A percentile compares a stretch with the other conserved stretches of the same genome.
Evolutionary conservation across 495 filamentous ascomycete species (phyloP).

Genomic region (Podospora conica): DNA sequence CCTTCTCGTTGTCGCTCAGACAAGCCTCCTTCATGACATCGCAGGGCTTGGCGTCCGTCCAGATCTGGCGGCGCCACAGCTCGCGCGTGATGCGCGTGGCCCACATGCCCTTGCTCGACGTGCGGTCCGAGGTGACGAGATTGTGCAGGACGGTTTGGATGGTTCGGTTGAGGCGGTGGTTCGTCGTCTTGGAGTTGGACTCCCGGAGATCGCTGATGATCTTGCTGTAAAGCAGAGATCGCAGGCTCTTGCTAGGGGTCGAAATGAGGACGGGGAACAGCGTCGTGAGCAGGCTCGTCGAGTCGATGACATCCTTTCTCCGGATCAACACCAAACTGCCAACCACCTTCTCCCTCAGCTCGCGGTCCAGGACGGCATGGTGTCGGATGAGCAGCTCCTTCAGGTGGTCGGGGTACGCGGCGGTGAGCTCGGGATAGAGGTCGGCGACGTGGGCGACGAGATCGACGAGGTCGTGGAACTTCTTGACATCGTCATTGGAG

Average conservation of each 20-base stretch:
- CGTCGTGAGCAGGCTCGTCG: constrained; percentile 70
- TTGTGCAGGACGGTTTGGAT: constrained; percentile 92
- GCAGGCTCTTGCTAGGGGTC: constrained; percentile 80
- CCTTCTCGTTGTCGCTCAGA: constrained; percentile 80
- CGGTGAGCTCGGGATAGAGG: constrained; percentile 77
- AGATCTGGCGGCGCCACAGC: constrained; percentile 37
- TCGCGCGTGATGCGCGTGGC: constrained; percentile 49
- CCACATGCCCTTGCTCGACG: constrained; percentile 84
- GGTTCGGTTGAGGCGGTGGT: constrained; percentile 86
- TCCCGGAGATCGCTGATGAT: constrained; percentile 84
- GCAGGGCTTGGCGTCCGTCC: constrained; percentile 65
- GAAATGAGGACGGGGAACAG: constrained; percentile 77
- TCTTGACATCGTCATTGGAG: constrained; percentile 67
- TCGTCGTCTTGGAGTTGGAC: constrained; percentile 75
- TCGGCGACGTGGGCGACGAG: constrained; percentile 89
- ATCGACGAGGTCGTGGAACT: constrained; percentile 71
- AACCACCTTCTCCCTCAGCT: constrained; percentile 89
- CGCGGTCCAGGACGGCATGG: constrained; percentile 70
- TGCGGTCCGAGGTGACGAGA: constrained; percentile 75
- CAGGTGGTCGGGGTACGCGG: constrained; percentile 72
- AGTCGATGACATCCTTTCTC: constrained; percentile 89
- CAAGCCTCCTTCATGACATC: constrained; percentile 91
- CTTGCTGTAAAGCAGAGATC: constrained; percentile 79
- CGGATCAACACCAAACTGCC: constrained; percentile 80
- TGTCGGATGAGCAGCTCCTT: constrained; percentile 72